These are phyloP conservation scores for Sphaerulina vaccinii DNA, from an alignment of 2,329 filamentous ascomycete genomes.

Conservation along the genomic window DNA sequence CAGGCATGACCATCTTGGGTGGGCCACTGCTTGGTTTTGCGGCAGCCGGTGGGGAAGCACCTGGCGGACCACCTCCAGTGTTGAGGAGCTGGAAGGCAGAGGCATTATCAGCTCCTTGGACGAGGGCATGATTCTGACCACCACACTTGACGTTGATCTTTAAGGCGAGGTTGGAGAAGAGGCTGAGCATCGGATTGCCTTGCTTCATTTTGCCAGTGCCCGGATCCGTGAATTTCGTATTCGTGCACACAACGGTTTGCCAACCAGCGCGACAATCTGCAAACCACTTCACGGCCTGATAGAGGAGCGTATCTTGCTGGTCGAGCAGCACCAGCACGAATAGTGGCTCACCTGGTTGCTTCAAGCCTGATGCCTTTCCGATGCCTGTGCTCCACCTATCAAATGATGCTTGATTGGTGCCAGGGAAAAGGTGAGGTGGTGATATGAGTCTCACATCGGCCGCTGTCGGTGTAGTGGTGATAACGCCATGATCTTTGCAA, in stretches of 20 bases:
- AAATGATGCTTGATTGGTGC: too few relatives aligned
- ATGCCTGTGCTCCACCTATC: too few relatives aligned
- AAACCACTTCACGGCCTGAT: conserved; percentile 4
- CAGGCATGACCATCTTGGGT: neutral
- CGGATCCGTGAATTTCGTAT: neutral
- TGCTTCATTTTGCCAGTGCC: neutral
- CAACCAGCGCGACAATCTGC: neutral
- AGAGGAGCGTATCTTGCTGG: neutral
- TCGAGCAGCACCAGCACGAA: conserved; percentile 8
- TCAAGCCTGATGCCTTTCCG: too few relatives aligned
- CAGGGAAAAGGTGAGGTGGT: too few relatives aligned
- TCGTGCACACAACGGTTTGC: neutral
- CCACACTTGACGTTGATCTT: conserved; percentile 10
- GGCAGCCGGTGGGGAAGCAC: neutral
- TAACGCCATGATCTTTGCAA: neutral
- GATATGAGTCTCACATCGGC: neutral
- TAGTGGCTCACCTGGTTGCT: neutral
- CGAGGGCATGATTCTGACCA: conserved; percentile 9
- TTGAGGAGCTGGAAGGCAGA: neutral
- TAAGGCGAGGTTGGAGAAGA: conserved; percentile 8
- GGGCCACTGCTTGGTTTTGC: neutral
- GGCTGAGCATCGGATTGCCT: neutral
- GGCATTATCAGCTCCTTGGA: neutral
- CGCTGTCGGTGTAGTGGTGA: neutral
- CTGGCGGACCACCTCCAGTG: neutral